Base-by-base conservation (phyloP, 345 rosid genomes). In the Syzygium aqueum region DNA sequence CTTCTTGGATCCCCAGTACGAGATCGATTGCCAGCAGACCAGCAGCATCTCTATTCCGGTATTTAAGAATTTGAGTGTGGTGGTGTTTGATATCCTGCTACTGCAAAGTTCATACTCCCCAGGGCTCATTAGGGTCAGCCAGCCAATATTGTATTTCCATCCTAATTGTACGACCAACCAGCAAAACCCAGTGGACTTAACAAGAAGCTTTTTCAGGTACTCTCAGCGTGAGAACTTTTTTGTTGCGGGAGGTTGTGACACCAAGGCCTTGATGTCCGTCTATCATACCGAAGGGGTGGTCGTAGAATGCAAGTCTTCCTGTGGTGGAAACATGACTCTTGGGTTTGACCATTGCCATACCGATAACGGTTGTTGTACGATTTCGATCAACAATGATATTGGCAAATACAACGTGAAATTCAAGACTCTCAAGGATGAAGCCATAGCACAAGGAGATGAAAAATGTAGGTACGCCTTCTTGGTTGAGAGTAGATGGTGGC, bases 241-340 rank as follows among this genome's bases (percentile, higher is more conserved):
- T 23, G n/a, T 10, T 56, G 61, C 61, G 0, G 61, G 61, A 56
- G 61, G 61, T 23, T 56, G 61, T 23, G 61, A 56, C 61, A 56
- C 22, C 61, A 25, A 0, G n/a, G 61, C 61, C 2, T 23, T 23
- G n/a, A 23, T 56, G 1, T 0, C 2, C 61, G 3, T 23, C 61
- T 0, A 12, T 56, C 12, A 9, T 23, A 10, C n/a, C 61, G 5
- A 27, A 56, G 0, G 61, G 61, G 25, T 8, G 61, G 5, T 56
- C 61, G 1, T 56, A 23, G 61, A n/a, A 56, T 56, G 61, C 61
- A 23, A 9, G 61, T 56, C 61, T 56, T 56, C 0, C n/a, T 23
- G 61, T 12, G 61, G 61, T 11, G 61, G 61, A 56, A 12, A 56
- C 6, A 2, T n/a, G 61, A 56, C 61, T 56, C n/a, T 56, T n/a